Evolutionary conservation across 1,284 basidiomycete genomes (phyloP).

Genomic region (Irpex lacteus): DNA sequence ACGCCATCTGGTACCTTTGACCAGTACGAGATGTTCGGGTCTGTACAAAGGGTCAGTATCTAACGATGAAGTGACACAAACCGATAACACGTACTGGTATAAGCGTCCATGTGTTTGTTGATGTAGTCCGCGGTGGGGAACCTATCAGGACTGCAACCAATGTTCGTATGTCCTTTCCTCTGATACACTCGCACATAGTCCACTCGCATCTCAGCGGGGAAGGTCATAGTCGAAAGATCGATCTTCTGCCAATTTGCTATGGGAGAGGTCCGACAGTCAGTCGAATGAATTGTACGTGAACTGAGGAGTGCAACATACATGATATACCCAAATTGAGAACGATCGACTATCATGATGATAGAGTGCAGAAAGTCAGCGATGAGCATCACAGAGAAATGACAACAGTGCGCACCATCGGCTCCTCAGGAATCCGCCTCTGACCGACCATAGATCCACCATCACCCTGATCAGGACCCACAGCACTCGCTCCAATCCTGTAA

Average conservation of each 20-base stretch:
- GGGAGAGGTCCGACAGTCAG: too few relatives aligned
- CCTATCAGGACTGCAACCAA: constrained; percentile 56
- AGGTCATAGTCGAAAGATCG: constrained; percentile 35
- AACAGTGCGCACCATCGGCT: constrained; percentile 48
- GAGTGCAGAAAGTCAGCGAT: neutral
- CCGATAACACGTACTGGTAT: constrained; percentile 35
- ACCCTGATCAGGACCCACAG: constrained; percentile 53
- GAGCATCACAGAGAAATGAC: neutral
- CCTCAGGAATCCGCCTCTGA: constrained; percentile 48
- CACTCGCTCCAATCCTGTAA: constrained; percentile 50
- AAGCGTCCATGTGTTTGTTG: constrained; percentile 26
- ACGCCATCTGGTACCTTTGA: constrained; percentile 18
- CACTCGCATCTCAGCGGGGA: constrained; percentile 42
- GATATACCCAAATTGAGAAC: constrained; percentile 41
- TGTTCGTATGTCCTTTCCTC: constrained; percentile 38
- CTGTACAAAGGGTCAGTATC: constrained; percentile 15
- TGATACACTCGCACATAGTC: constrained; percentile 68
- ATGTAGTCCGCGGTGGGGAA: constrained; percentile 54
- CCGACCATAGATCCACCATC: constrained; percentile 45
- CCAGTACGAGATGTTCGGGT: constrained; percentile 29
- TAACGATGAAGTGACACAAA: too few relatives aligned
- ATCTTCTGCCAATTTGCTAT: constrained; percentile 50
- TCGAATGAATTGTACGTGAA: neutral
- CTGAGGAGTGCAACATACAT: constrained; percentile 19
- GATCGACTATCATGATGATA: constrained; percentile 30